A percentile compares a stretch with the other conserved stretches of the same genome.
Evolutionary conservation across 208 protist species (phyloP).

Genomic region (Porcisia hertigi): DNA sequence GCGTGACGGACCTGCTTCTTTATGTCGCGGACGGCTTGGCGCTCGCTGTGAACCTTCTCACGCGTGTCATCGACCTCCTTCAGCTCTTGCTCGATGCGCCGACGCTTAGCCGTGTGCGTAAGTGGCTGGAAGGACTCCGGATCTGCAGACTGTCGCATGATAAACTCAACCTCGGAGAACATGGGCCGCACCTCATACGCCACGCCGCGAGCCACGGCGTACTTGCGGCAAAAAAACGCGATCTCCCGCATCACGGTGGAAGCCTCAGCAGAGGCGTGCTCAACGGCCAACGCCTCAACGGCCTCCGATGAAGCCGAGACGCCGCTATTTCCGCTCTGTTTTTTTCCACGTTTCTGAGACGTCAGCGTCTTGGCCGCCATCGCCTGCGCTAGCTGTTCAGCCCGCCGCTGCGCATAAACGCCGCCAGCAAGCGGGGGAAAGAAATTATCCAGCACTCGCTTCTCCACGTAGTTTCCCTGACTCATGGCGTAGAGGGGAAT

Average conservation of each 20-base stretch:
- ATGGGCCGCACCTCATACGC: constrained; percentile 70
- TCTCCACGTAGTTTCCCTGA: constrained; percentile 84
- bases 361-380: constrained; percentile 8
- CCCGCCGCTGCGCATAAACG: constrained; percentile 45
- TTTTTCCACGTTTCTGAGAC: constrained; percentile 16
- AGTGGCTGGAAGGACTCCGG: constrained; percentile 50
- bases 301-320: constrained; percentile 13
- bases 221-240: constrained; percentile 60
- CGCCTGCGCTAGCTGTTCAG: constrained; percentile 35
- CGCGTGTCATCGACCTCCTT: constrained; percentile 74
- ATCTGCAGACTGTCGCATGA: constrained; percentile 66
- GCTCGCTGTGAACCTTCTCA: constrained; percentile 55
- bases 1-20: constrained; percentile 37
- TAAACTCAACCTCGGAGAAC: constrained; percentile 82
- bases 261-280: constrained; percentile 32
- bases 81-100: constrained; percentile 76
- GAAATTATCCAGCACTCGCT: constrained; percentile 87
- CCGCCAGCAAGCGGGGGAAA: constrained; percentile 77
- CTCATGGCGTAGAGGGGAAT: constrained; percentile 85
- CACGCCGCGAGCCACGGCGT: constrained; percentile 58
- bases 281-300: constrained; percentile 21
- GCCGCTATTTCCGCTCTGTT: constrained; percentile 5
- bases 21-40: constrained; percentile 40
- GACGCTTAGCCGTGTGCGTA: constrained; percentile 49
- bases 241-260: constrained; percentile 43